Percentiles rank a stretch among this genome's conserved stretches.
Evolutionary conservation across 164 flowering plant species (phyloP).

Genomic region (Tetracentron sinense): DNA sequence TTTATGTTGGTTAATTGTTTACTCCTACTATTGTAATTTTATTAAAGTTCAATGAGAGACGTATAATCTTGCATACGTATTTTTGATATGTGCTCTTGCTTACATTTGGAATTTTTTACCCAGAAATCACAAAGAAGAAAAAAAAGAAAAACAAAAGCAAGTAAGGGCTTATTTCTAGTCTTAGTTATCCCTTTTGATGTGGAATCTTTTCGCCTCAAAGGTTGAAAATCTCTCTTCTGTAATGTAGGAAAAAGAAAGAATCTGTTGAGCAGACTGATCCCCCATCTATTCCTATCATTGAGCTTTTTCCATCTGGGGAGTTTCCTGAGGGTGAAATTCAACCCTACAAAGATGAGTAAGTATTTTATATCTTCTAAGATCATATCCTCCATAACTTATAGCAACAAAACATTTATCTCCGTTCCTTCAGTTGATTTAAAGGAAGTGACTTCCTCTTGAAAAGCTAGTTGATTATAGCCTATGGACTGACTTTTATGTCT

Average conservation of each 20-base stretch:
- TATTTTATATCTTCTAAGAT: slow-evolving; percentile 6
- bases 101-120: background rate
- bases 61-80: background rate
- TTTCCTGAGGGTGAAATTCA: slow-evolving; percentile 99
- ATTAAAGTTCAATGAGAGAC: background rate
- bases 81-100: background rate
- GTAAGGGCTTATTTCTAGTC: slow-evolving; percentile 38
- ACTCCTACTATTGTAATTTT: background rate
- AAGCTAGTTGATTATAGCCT: background rate
- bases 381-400: background rate
- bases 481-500: too few species aligned
- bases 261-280: slow-evolving; percentile 80
- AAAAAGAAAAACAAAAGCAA: slow-evolving; percentile 94
- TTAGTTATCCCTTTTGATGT: background rate
- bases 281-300: slow-evolving; percentile 77
- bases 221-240: background rate
- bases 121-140: slow-evolving; percentile 85
- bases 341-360: slow-evolving; percentile 95
- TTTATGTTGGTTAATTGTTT: background rate
- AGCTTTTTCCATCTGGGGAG: slow-evolving; percentile 87
- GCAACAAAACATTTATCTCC: background rate
- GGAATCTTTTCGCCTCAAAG: slow-evolving; percentile 5
- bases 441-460: background rate
- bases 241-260: slow-evolving; percentile 85
- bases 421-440: background rate